Percentiles rank a stretch among this genome's conserved stretches.
Evolutionary conservation across 2,329 filamentous ascomycete species (phyloP).

Genomic region (Trichoderma sp.): DNA sequence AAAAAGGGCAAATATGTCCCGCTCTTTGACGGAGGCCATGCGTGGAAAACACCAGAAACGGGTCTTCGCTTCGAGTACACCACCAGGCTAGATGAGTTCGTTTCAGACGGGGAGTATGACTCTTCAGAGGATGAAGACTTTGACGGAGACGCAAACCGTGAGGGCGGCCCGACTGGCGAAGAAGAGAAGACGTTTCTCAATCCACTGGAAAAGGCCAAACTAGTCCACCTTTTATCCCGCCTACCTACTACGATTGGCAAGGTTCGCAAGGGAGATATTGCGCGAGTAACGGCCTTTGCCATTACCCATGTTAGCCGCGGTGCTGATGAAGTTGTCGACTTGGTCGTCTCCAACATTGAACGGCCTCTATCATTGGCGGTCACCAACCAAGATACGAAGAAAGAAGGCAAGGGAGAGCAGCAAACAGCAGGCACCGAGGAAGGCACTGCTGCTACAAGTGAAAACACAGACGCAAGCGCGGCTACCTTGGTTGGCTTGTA

Average conservation of each 20-base stretch:
- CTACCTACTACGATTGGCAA: conserved; percentile 74
- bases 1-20: conserved; percentile 57
- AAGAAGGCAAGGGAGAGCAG: conserved; percentile 38
- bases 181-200: conserved; percentile 69
- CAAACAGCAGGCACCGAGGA: conserved; percentile 35
- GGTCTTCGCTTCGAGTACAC: conserved; percentile 79
- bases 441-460: conserved; percentile 38
- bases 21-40: conserved; percentile 74
- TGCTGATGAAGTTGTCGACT: conserved; percentile 86
- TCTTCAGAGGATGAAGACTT: conserved; percentile 81
- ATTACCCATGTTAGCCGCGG: conserved; percentile 83
- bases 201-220: conserved; percentile 79
- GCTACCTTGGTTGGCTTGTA: conserved; percentile 82
- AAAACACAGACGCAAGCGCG: conserved; percentile 63
- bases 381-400: conserved; percentile 62
- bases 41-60: conserved; percentile 76
- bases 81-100: conserved; percentile 74
- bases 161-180: conserved; percentile 45
- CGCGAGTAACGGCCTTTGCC: conserved; percentile 82
- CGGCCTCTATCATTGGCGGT: conserved; percentile 72
- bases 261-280: conserved; percentile 82
- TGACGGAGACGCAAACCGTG: conserved; percentile 58
- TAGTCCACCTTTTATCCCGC: conserved; percentile 80
- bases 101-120: conserved; percentile 82
- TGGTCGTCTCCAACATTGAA: conserved; percentile 80